phyloP scores from a whole-genome alignment of 2,329 filamentous ascomycete genomes.

The Aspergillus sp. region DNA sequence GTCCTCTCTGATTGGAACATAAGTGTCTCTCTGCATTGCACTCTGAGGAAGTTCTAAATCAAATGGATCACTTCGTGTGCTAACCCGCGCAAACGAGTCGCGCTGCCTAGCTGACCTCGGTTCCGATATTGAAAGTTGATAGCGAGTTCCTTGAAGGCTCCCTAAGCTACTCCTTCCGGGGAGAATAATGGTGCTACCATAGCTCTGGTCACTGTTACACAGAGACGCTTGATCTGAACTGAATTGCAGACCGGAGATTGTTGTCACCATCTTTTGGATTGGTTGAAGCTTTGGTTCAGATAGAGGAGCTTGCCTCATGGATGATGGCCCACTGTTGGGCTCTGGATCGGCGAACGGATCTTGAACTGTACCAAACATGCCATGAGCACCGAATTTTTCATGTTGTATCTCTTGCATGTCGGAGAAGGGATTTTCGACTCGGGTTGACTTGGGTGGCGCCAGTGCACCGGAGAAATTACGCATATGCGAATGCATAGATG shows the following conservation, averaged over 20 bases:
- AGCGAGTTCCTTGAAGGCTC: conserved; percentile 11
- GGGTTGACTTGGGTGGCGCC: background rate
- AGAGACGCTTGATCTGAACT: conserved; percentile 2
- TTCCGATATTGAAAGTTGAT: conserved; percentile 6
- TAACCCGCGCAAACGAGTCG: conserved; percentile 11
- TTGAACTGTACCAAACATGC: background rate
- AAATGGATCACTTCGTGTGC: conserved; percentile 30
- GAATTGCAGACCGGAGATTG: too few relatives aligned
- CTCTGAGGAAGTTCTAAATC: conserved; percentile 30
- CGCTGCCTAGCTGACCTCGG: background rate
- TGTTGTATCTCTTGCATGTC: conserved; percentile 5
- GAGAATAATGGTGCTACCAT: conserved; percentile 25
- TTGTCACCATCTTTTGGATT: background rate
- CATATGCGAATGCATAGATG: conserved; percentile 8
- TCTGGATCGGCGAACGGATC: conserved; percentile 4
- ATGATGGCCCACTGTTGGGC: background rate
- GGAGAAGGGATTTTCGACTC: conserved; percentile 10
- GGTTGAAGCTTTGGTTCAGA: background rate
- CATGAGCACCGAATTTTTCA: background rate
- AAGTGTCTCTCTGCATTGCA: conserved; percentile 18
- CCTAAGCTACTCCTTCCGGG: conserved; percentile 19
- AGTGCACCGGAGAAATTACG: background rate
- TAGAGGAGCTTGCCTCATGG: background rate
- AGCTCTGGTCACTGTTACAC: conserved; percentile 14
- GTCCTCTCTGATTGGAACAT: too few relatives aligned